Base-by-base conservation (phyloP, 352 stramenopile genomes). In the Thalassiosira hispida region DNA sequence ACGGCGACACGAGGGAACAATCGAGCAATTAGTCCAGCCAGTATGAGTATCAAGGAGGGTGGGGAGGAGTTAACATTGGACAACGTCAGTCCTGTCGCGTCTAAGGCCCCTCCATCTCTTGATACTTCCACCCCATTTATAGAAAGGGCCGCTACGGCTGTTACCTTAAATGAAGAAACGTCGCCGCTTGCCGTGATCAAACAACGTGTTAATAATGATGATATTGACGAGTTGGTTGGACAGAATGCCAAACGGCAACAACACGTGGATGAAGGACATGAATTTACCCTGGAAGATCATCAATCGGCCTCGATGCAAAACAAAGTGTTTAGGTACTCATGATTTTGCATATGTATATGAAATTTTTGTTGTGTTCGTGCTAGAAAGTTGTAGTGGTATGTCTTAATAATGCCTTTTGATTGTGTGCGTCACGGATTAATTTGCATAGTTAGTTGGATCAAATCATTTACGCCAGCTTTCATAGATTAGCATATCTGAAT, bases 271-370 rank as follows among this genome's bases (percentile, higher is more conserved):
- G 44, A 53, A 23, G 44, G 44, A 22, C 44, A 53, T 53, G 44
- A 63, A 63, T 49, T 63, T 14, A 63, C 55, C 55, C 29, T 49
- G 6, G 55, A 63, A 63, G 55, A 63, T 20, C 55, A 63, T 29
- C 40, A 16, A 9, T 49, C 55, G 0, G 29, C 22, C 12, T 63
- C 27, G 8, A 38, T 38, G 31, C 8, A 38, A 38, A 38, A 38
- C 31, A 38, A 38, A 38, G 31, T 38, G 8, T 38, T 3, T 38
- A 38, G n/a, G n/a, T n/a, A n/a, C n/a, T 38, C 8, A 38, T 38
- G 31, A n/a, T 38, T 3, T 38, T 38, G 31, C 31, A 38, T 38
- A 38, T 38, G 8, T 38, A 38, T 9, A 38, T 38, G 31, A 38
- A 38, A 38, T 3, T 38, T 38, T 38, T 38, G 31, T 38, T 38